Conservation (phyloP, 2,329 filamentous ascomycete genomes). For the Diaporthe nobilis region DNA sequence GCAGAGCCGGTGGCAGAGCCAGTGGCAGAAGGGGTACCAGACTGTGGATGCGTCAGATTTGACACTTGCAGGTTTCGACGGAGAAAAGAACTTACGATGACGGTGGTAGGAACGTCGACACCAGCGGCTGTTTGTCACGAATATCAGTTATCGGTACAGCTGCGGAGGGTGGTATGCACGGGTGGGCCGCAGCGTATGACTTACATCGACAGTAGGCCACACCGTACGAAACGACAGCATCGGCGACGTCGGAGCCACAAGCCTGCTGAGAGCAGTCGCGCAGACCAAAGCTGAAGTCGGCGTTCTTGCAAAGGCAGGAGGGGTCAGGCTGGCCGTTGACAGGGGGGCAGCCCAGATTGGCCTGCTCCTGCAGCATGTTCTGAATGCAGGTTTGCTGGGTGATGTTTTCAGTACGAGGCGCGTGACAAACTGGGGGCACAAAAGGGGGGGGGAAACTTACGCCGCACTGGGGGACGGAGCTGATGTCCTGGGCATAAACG, state of each 20-base stretch:
- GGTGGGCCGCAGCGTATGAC: constrained; percentile 36
- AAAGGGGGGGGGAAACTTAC: constrained; percentile 57
- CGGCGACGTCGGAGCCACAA: constrained; percentile 55
- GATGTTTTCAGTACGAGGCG: constrained; percentile 3
- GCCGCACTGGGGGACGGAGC: constrained; percentile 64
- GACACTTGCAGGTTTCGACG: not conserved
- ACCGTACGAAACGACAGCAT: constrained; percentile 56
- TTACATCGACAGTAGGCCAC: constrained; percentile 56
- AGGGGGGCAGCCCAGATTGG: constrained; percentile 60
- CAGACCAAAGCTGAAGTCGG: constrained; percentile 63
- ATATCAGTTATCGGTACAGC: constrained; percentile 42
- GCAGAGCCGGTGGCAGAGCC: constrained; percentile 40
- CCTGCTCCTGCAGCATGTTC: constrained; percentile 65
- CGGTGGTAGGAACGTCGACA: constrained; percentile 52
- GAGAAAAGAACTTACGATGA: constrained; percentile 41
- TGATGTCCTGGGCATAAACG: constrained; percentile 57
- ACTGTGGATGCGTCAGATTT: constrained; percentile 24
- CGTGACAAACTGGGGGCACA: constrained; percentile 2
- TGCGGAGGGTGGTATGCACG: not conserved
- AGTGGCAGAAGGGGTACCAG: constrained; percentile 45
- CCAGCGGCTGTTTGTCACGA: constrained; percentile 48
- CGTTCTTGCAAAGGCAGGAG: constrained; percentile 62
- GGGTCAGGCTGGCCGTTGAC: constrained; percentile 43
- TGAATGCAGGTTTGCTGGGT: constrained; percentile 61
- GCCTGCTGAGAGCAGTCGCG: constrained; percentile 64